These are phyloP conservation scores for Yamadazyma jaroonii DNA, from an alignment of 1,139 yeast species.

Conservation along the genomic window DNA sequence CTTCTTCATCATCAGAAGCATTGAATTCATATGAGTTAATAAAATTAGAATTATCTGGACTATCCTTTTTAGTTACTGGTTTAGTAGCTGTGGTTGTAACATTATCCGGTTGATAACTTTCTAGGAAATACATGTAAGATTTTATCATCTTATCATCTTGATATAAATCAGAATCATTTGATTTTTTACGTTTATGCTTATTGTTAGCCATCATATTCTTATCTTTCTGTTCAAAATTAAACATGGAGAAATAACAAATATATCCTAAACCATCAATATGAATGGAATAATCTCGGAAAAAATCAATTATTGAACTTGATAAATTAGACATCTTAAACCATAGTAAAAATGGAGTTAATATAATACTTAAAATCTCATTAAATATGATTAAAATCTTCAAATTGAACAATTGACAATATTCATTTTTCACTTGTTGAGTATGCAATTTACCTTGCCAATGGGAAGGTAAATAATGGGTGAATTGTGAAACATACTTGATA, in stretches of 20 bases:
- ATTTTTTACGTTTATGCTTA: constrained; percentile 5
- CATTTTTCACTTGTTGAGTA: constrained; percentile 76
- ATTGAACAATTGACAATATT: constrained; percentile 77
- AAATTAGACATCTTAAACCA: constrained; percentile 78
- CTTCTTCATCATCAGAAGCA: constrained; percentile 21
- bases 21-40: constrained; percentile 7
- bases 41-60: constrained; percentile 3
- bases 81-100: background rate
- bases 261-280: constrained; percentile 95
- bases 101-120: constrained; percentile 54
- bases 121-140: constrained; percentile 82
- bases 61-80: background rate
- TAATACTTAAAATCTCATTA: constrained; percentile 75
- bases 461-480: constrained; percentile 85
- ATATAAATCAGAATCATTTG: constrained; percentile 26
- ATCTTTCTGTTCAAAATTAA: constrained; percentile 66
- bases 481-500: constrained; percentile 71
- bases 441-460: constrained; percentile 85
- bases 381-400: constrained; percentile 68
- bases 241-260: constrained; percentile 92
- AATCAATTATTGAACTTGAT: constrained; percentile 78
- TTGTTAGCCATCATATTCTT: constrained; percentile 44
- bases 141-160: constrained; percentile 89
- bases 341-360: constrained; percentile 81
- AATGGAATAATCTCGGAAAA: constrained; percentile 82